Evolutionary conservation across 2,329 filamentous ascomycete species (phyloP).

Genomic region (Talaromyces sp.): DNA sequence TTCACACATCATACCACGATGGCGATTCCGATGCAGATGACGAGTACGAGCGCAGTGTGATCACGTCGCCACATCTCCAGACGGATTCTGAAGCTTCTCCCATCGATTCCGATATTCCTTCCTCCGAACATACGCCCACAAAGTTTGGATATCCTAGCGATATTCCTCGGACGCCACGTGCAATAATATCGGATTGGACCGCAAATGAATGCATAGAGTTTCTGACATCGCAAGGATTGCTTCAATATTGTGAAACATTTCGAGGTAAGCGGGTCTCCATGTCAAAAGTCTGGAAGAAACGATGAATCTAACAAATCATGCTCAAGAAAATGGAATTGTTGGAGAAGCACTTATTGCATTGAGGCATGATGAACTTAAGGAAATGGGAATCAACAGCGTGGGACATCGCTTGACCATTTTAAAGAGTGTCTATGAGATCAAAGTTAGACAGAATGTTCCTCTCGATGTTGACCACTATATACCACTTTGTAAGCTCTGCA

Average conservation of each 20-base stretch:
- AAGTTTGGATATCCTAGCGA: constrained; percentile 58
- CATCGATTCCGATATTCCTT: constrained; percentile 60
- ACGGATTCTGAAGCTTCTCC: constrained; percentile 61
- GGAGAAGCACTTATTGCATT: constrained; percentile 88
- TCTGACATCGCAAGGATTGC: constrained; percentile 74
- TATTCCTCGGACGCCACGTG: constrained; percentile 56
- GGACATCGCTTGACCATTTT: constrained; percentile 93
- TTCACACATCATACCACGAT: constrained; percentile 54
- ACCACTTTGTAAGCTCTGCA: constrained; percentile 72
- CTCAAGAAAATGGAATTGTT: constrained; percentile 87
- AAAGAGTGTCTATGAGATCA: constrained; percentile 94
- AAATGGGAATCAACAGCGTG: constrained; percentile 90
- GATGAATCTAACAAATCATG: constrained; percentile 1
- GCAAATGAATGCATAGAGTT: constrained; percentile 90
- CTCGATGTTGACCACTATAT: constrained; percentile 93
- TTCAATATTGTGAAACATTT: constrained; percentile 81
- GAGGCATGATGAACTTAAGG: constrained; percentile 89
- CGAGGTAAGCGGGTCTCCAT: constrained; percentile 62
- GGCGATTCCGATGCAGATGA: constrained; percentile 68
- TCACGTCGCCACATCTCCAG: constrained; percentile 60
- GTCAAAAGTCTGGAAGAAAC: constrained; percentile 21
- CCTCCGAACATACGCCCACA: constrained; percentile 65
- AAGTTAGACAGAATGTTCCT: constrained; percentile 88
- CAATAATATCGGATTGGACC: constrained; percentile 64
- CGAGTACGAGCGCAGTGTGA: constrained; percentile 64